A percentile compares a stretch with the other conserved stretches of the same genome.
Conservation (phyloP, 805 yeast genomes). For the Metschnikowia gelsemii region DNA sequence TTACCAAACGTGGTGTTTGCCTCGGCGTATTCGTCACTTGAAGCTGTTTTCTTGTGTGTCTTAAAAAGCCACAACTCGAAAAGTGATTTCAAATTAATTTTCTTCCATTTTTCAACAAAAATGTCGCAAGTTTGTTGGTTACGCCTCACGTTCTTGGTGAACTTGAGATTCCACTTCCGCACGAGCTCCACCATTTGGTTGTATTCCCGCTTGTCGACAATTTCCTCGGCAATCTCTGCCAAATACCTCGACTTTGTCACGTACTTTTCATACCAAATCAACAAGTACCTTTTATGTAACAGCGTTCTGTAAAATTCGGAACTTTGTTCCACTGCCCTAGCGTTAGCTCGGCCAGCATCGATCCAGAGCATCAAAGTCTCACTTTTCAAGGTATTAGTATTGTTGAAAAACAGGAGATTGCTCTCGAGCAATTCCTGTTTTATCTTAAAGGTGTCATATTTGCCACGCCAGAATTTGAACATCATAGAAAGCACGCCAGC, state of each 20-base stretch:
- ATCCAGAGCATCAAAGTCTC: slow-evolving; percentile 16
- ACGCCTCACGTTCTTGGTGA: slow-evolving; percentile 31
- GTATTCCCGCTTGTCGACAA: slow-evolving; percentile 30
- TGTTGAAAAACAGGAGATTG: slow-evolving; percentile 9
- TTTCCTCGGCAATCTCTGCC: slow-evolving; percentile 32
- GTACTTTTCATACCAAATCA: slow-evolving; percentile 37
- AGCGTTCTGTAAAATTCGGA: slow-evolving; percentile 8
- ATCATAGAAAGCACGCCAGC: slow-evolving; percentile 1
- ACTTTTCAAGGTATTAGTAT: slow-evolving; percentile 9
- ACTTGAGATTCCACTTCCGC: slow-evolving; percentile 38
- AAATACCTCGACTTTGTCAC: slow-evolving; percentile 25
- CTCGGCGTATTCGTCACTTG: slow-evolving; percentile 14
- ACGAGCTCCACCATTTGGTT: slow-evolving; percentile 26
- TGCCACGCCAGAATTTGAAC: slow-evolving; percentile 11
- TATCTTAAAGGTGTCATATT: neutral
- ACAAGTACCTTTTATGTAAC: slow-evolving; percentile 27
- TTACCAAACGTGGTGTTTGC: slow-evolving; percentile 26
- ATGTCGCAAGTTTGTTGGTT: slow-evolving; percentile 37
- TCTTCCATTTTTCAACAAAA: slow-evolving; percentile 35
- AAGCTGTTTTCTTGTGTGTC: slow-evolving; percentile 14
- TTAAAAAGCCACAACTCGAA: slow-evolving; percentile 42
- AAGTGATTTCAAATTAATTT: slow-evolving; percentile 26
- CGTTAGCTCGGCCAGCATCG: neutral
- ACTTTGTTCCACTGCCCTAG: slow-evolving; percentile 8
- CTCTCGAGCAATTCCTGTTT: slow-evolving; percentile 6